Base-by-base conservation (phyloP, 169 alveolate genomes). In the Blepharisma undulans region DNA sequence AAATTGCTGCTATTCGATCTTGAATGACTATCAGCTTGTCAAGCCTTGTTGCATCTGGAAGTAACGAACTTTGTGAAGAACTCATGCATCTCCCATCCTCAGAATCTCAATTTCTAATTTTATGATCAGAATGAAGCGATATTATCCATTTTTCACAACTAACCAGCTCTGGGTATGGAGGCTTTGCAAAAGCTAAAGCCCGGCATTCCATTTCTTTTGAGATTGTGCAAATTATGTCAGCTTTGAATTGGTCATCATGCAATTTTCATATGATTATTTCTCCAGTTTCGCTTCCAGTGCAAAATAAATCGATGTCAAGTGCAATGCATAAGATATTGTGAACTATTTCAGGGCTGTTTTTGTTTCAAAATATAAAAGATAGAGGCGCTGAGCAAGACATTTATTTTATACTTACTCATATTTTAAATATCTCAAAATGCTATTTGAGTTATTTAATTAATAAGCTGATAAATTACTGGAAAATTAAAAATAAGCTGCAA, bases 21-120 rank as follows among this genome's bases (percentile, higher is more conserved):
- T 82, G 78, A 0, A 30, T 25, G 7, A 12, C 14, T 6, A 25
- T 12, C 74, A 34, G 5, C 7, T 33, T 59, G 27, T 36, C 19
- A 36, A 78, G 71, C 25, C 7, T 32, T 12, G 10, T n/a, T 8
- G 27, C 14, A 18, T 34, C 89, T 4, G 89, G 29, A 59, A 82
- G 78, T 36, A 32, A 25, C 66, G 29, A 21, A 0, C 27, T 10
- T 25, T 74, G 27, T 25, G 80, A 74, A 74, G 18, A 10, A 18
- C 36, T 82, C 7, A 82, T 4, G 48, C 89, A 82, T 34, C 77
- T 82, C 36, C 89, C 89, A 60, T 82, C 89, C 1, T 82, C 14
- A 0, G 22, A 21, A n/a, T 82, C 89, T 78, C 89, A 82, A 30
- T 12, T 6, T 27, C 89, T 22, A 7, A 82, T 10, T 36, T n/a